Conservation (phyloP, 169 alveolate genomes). For the Plasmodium gaboni region DNA sequence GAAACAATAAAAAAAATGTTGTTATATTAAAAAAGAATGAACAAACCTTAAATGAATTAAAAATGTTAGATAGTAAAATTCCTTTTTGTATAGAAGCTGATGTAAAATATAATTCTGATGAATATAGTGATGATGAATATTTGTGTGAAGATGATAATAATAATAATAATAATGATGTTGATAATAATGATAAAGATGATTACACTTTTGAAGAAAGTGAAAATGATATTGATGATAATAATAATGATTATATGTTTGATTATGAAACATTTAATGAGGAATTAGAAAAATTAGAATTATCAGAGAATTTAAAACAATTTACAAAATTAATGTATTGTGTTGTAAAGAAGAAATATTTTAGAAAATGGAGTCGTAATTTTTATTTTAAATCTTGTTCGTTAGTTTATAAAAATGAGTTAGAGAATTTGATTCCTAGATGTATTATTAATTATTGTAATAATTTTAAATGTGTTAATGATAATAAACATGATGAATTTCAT, state of each 20-base stretch:
- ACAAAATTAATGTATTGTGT: slow-evolving; percentile 72
- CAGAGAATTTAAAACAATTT: slow-evolving; percentile 41
- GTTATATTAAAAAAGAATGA: slow-evolving; percentile 67
- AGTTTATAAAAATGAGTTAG: slow-evolving; percentile 62
- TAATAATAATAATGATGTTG: slow-evolving; percentile 11
- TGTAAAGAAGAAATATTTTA: slow-evolving; percentile 43
- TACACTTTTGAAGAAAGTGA: neutral
- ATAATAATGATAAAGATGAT: slow-evolving; percentile 21
- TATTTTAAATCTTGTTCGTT: slow-evolving; percentile 64
- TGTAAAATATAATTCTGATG: slow-evolving; percentile 63
- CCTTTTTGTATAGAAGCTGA: slow-evolving; percentile 64
- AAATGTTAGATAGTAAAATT: slow-evolving; percentile 19
- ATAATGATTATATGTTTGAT: slow-evolving; percentile 29
- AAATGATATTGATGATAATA: neutral
- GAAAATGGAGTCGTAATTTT: slow-evolving; percentile 69
- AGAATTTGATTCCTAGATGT: slow-evolving; percentile 53
- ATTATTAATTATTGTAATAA: slow-evolving; percentile 63
- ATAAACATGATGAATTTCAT: slow-evolving; percentile 23
- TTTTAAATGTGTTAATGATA: slow-evolving; percentile 36
- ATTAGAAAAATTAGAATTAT: slow-evolving; percentile 40
- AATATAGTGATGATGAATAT: slow-evolving; percentile 5
- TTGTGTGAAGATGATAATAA: neutral
- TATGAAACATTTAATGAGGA: slow-evolving; percentile 50
- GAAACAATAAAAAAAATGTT: slow-evolving; percentile 22
- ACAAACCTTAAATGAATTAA: slow-evolving; percentile 42